Conservation (phyloP, 2,329 filamentous ascomycete genomes). For the Chalara sp. region DNA sequence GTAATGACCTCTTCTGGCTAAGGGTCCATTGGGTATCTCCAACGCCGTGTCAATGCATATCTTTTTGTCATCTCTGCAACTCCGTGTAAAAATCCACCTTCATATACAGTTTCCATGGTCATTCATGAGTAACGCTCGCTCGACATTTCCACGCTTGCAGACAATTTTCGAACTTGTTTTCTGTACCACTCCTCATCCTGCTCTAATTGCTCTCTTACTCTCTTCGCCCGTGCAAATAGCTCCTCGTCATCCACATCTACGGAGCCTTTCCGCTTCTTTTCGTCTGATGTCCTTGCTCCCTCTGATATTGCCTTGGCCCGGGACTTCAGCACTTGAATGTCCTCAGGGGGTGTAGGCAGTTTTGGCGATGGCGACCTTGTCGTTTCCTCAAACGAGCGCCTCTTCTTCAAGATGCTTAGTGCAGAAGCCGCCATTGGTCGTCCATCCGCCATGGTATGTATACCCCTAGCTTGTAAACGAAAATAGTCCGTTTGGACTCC, state of each 20-base stretch:
- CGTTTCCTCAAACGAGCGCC: slow-evolving; percentile 20
- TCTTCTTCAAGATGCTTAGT: slow-evolving; percentile 17
- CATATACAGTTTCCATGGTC: too few species aligned
- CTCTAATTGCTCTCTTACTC: slow-evolving; percentile 27
- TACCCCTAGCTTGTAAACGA: slow-evolving; percentile 28
- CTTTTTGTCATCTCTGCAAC: too few species aligned
- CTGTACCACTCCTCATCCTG: slow-evolving; percentile 26
- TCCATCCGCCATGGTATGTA: slow-evolving; percentile 24
- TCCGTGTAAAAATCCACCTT: too few species aligned
- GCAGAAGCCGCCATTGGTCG: slow-evolving; percentile 24
- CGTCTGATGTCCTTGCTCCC: neutral
- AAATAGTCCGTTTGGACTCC: slow-evolving; percentile 30
- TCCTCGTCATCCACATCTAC: slow-evolving; percentile 22
- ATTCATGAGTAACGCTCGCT: too few species aligned
- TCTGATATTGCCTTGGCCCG: slow-evolving; percentile 13
- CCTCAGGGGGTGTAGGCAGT: slow-evolving; percentile 6
- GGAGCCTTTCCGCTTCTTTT: slow-evolving; percentile 10
- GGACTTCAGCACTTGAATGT: slow-evolving; percentile 18
- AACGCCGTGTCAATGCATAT: too few species aligned
- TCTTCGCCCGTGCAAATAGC: slow-evolving; percentile 27
- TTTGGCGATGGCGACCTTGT: neutral
- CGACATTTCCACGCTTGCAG: slow-evolving; percentile 16
- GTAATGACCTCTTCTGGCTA: too few species aligned
- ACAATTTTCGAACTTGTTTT: slow-evolving; percentile 17
- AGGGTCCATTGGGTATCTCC: too few species aligned